phyloP scores from a whole-genome alignment of 768 basidiomycete species.

The Naganishia onofrii region DNA sequence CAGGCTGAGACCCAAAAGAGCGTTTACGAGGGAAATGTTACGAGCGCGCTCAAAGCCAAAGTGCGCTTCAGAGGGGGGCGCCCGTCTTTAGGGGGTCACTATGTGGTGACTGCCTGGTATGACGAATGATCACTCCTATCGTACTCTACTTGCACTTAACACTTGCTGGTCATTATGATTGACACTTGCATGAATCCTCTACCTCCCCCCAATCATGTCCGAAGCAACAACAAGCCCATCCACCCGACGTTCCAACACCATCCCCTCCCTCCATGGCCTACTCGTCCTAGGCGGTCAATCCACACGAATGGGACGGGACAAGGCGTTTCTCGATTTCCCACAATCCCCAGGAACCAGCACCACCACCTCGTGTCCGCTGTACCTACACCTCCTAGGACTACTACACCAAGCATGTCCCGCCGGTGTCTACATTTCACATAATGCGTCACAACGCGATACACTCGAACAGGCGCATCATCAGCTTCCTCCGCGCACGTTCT shows the following conservation, averaged over 20 bases:
- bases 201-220: background rate
- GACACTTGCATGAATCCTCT: background rate
- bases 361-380: constrained; percentile 7
- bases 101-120: too few species aligned
- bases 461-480: background rate
- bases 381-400: constrained; percentile 17
- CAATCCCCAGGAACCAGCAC: background rate
- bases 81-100: too few species aligned
- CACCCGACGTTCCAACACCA: background rate
- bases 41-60: background rate
- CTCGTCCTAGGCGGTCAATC: constrained; percentile 31
- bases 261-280: background rate
- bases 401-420: constrained; percentile 15
- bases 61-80: constrained; percentile 3
- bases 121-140: too few species aligned
- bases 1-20: background rate
- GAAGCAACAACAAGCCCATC: background rate
- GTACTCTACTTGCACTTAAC: too few species aligned
- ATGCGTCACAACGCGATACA: background rate
- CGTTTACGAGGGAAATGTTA: constrained; percentile 3
- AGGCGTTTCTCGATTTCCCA: constrained; percentile 27
- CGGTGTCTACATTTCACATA: constrained; percentile 18
- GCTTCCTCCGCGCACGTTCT: background rate
- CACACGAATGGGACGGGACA: constrained; percentile 29
- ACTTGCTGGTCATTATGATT: too few species aligned